Evolutionary conservation across 2,329 filamentous ascomycete genomes (phyloP).

Genomic region (Periglandula ipomoeae): DNA sequence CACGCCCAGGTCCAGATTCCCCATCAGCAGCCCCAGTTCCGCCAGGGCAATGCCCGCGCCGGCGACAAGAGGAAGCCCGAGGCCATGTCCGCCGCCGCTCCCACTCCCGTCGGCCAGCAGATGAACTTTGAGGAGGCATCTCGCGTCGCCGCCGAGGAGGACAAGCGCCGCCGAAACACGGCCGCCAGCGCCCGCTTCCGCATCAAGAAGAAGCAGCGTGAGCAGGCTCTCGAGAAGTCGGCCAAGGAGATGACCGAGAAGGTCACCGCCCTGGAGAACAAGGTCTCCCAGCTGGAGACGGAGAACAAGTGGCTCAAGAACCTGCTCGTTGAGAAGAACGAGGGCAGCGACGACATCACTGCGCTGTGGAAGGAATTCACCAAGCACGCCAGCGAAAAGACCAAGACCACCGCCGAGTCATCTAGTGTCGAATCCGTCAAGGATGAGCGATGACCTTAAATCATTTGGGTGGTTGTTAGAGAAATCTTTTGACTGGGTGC

Average conservation of each 20-base stretch:
- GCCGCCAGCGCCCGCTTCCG: conserved; percentile 83
- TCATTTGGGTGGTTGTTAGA: too few species aligned
- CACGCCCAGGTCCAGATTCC: conserved; percentile 31
- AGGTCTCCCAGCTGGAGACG: conserved; percentile 68
- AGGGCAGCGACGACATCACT: conserved; percentile 44
- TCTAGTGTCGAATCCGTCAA: conserved; percentile 11
- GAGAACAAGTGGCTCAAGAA: conserved; percentile 79
- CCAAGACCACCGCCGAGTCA: conserved; percentile 19
- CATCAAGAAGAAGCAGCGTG: conserved; percentile 92
- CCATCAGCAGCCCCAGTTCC: conserved; percentile 28
- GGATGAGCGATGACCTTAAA: conserved; percentile 16
- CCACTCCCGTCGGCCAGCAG: conserved; percentile 24
- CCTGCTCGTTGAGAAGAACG: conserved; percentile 74
- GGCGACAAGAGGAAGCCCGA: conserved; percentile 40
- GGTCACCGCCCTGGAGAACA: conserved; percentile 61
- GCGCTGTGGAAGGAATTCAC: conserved; percentile 43
- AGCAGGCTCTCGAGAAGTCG: conserved; percentile 73
- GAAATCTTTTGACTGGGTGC: neutral
- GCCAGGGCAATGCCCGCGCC: conserved; percentile 19
- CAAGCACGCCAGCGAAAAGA: conserved; percentile 25
- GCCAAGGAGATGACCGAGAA: conserved; percentile 80
- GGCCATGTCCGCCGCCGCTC: conserved; percentile 22
- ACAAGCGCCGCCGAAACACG: conserved; percentile 83
- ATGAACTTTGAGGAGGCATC: conserved; percentile 61
- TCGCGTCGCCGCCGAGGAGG: conserved; percentile 71